A percentile compares a stretch with the other conserved stretches of the same genome.
phyloP scores from a whole-genome alignment of 176 grass and related monocot genomes.

The Oryza meridionalis region DNA sequence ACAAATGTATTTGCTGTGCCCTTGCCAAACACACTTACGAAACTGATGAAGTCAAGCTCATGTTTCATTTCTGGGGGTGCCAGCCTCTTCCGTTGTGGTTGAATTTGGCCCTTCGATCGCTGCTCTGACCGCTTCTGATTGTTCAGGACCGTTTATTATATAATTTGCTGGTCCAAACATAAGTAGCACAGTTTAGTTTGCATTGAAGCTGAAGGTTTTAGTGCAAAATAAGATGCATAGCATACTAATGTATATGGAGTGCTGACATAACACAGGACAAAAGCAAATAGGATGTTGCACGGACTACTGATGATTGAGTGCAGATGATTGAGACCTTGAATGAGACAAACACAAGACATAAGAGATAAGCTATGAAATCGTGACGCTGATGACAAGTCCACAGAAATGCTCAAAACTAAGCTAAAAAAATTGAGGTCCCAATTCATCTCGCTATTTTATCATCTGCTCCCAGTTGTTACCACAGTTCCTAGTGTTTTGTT shows the following conservation, averaged over 20 bases:
- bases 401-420: background rate
- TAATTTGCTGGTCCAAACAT: conserved; percentile 47
- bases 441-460: conserved; percentile 21
- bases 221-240: background rate
- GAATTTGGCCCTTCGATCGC: conserved; percentile 34
- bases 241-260: background rate
- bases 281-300: background rate
- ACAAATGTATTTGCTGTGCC: background rate
- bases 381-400: background rate
- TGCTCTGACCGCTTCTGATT: conserved; percentile 11
- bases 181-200: conserved; percentile 28
- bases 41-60: conserved; percentile 9
- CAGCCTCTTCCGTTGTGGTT: conserved; percentile 35
- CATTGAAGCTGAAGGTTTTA: background rate
- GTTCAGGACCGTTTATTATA: conserved; percentile 50
- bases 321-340: background rate
- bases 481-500: background rate
- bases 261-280: background rate
- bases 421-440: background rate
- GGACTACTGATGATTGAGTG: background rate
- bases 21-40: background rate
- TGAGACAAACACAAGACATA: background rate
- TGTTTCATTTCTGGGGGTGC: conserved; percentile 20
- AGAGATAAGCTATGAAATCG: background rate
- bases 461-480: conserved; percentile 1